Base-by-base conservation (phyloP, 2,329 filamentous ascomycete species). In the Simplicillium aogashimaense region DNA sequence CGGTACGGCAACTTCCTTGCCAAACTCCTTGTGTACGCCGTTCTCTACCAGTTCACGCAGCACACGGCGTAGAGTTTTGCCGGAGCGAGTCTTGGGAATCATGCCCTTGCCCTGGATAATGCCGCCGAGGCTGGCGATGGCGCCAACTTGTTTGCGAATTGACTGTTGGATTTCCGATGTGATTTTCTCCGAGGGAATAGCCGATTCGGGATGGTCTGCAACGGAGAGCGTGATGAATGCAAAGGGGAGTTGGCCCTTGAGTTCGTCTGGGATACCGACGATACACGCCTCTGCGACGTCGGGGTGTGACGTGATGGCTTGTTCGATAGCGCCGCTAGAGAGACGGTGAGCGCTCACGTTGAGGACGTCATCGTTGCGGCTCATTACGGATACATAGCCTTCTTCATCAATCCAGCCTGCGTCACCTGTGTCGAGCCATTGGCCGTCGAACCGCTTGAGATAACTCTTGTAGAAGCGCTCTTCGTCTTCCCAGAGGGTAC, bases 291-390 rank as follows among this genome's bases (percentile, higher is more conserved):
- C 89, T 25, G 83, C 83, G 39, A 95, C 78, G 3, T 69, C 66
- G 0, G 84, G 79, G 55, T 95, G 87, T 1, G 81, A 81, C 11
- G 87, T 82, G 45, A 95, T 84, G 39, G 86, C 89, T 67, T 95
- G 87, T 63, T 95, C 89, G 57, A 95, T 92, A 29, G 83, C 76
- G 37, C 87, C 86, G 10, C 88, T 95, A 47, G 84, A 90, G 45
- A 95, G 81, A 12, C 89, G 77, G 64, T 95, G 89, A 5, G 89
- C 88, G 32, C 88, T 89, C n/a, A 95, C 89, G 55, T 95, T 95
- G 55, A 95, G 88, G 44, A 95, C 83, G 58, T 95, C 89, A 63
- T 95, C 89, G 28, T 67, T 71, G 32, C 77, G 64, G 32, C 72
- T 72, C 76, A 81, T 79, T 49, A 81, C 75, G 47, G 75, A 72